Conservation (phyloP, 805 yeast genomes). For the Crinitomyces ghanaensis region DNA sequence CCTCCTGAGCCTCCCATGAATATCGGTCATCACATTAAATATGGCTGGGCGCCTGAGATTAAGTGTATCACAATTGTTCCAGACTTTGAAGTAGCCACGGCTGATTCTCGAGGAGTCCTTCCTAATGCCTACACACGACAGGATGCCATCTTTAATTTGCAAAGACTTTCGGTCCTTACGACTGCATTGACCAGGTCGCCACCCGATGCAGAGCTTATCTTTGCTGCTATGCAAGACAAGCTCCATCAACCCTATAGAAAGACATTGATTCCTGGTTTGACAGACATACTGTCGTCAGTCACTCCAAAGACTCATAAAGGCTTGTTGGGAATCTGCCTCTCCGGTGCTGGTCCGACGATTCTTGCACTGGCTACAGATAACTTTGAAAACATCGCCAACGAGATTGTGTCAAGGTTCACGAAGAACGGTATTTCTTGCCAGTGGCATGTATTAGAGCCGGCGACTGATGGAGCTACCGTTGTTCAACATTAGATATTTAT, state of each 20-base stretch:
- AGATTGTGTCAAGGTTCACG: slow-evolving; percentile 58
- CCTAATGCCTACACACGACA: slow-evolving; percentile 67
- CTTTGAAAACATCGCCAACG: slow-evolving; percentile 70
- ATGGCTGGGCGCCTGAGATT: slow-evolving; percentile 69
- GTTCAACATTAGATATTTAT: too few relatives aligned
- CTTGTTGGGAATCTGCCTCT: slow-evolving; percentile 81
- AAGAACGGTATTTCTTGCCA: slow-evolving; percentile 57
- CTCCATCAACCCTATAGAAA: slow-evolving; percentile 97
- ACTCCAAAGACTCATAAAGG: slow-evolving; percentile 80
- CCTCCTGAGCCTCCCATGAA: slow-evolving; percentile 77
- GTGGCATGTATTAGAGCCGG: slow-evolving; percentile 79
- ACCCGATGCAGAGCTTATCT: slow-evolving; percentile 73
- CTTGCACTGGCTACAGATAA: slow-evolving; percentile 84
- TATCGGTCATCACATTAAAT: slow-evolving; percentile 82
- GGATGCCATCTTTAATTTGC: slow-evolving; percentile 87
- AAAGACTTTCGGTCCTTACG: slow-evolving; percentile 84
- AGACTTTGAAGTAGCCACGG: slow-evolving; percentile 88
- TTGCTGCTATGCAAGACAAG: slow-evolving; percentile 93
- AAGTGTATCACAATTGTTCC: slow-evolving; percentile 90
- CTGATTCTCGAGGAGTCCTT: slow-evolving; percentile 78
- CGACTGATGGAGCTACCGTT: slow-evolving; percentile 75
- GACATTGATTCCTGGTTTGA: slow-evolving; percentile 80
- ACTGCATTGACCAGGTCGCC: slow-evolving; percentile 79
- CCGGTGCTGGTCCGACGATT: slow-evolving; percentile 98
- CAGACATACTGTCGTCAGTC: slow-evolving; percentile 65